phyloP scores from a whole-genome alignment of 495 filamentous ascomycete species.

The Copromyces sp. region DNA sequence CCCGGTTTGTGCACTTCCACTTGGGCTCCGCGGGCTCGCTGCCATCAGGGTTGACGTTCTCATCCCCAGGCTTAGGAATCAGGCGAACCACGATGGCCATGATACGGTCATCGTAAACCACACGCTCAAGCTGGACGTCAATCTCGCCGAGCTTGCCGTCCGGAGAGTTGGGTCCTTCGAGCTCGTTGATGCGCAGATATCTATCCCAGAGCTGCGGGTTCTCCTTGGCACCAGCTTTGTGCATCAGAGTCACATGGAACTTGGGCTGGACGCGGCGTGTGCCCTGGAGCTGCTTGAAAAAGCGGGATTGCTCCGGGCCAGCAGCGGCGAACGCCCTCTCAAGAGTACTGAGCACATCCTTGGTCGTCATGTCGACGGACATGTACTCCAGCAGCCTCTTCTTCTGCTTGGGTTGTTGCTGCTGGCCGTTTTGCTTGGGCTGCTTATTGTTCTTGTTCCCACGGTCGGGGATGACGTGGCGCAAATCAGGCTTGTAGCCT shows the following conservation, averaged over 20 bases:
- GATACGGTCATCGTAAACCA: slow-evolving; percentile 71
- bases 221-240: slow-evolving; percentile 51
- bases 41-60: slow-evolving; percentile 25
- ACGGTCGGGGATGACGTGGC: slow-evolving; percentile 54
- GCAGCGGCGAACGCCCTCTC: slow-evolving; percentile 54
- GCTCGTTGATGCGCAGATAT: slow-evolving; percentile 43
- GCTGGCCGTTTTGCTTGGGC: slow-evolving; percentile 30
- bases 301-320: slow-evolving; percentile 39
- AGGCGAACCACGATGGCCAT: slow-evolving; percentile 84
- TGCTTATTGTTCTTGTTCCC: slow-evolving; percentile 26
- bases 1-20: slow-evolving; percentile 63
- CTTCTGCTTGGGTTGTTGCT: slow-evolving; percentile 30
- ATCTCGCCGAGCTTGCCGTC: slow-evolving; percentile 35
- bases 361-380: slow-evolving; percentile 50
- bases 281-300: slow-evolving; percentile 68
- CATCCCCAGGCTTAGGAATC: slow-evolving; percentile 15
- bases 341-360: slow-evolving; percentile 49
- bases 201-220: slow-evolving; percentile 60
- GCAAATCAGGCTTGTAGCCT: slow-evolving; percentile 67
- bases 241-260: slow-evolving; percentile 95
- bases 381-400: slow-evolving; percentile 68
- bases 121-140: slow-evolving; percentile 42
- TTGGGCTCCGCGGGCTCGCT: slow-evolving; percentile 10
- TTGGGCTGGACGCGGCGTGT: slow-evolving; percentile 62
- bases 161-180: slow-evolving; percentile 20